These are phyloP conservation scores for Hura crepitans DNA, from an alignment of 441 rosid species.

Conservation along the genomic window DNA sequence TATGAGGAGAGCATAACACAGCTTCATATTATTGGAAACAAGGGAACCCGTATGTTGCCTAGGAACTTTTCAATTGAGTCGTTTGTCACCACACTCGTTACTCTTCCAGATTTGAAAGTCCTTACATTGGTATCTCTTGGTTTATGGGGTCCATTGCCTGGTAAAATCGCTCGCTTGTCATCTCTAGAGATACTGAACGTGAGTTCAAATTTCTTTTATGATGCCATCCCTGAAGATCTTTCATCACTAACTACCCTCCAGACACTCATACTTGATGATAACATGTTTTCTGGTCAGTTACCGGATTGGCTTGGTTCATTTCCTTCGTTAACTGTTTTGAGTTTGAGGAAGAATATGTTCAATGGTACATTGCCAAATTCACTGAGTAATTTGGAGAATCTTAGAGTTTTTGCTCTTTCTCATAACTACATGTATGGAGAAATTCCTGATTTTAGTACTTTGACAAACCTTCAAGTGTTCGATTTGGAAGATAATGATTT, in stretches of 20 bases:
- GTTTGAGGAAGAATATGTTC: conserved; percentile 62
- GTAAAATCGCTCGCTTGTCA: conserved; percentile 56
- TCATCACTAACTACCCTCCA: conserved; percentile 58
- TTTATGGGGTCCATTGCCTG: conserved; percentile 83
- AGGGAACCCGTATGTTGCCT: conserved; percentile 46
- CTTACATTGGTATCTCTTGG: conserved; percentile 80
- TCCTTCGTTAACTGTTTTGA: conserved; percentile 59
- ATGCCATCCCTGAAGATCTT: conserved; percentile 59
- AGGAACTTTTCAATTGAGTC: conserved; percentile 72
- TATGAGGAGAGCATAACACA: conserved; percentile 77
- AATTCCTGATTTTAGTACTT: conserved; percentile 62
- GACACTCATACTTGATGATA: conserved; percentile 75
- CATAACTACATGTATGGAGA: conserved; percentile 63
- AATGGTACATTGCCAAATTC: conserved; percentile 73
- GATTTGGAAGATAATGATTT: conserved; percentile 80
- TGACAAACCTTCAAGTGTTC: conserved; percentile 82
- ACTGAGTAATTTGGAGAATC: conserved; percentile 53
- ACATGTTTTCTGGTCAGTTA: conserved; percentile 62
- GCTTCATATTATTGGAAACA: conserved; percentile 67
- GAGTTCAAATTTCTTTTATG: conserved; percentile 73
- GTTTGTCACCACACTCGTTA: conserved; percentile 66
- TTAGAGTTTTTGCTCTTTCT: conserved; percentile 74
- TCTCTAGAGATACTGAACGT: conserved; percentile 77
- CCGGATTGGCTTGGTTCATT: conserved; percentile 63
- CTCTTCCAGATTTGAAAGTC: conserved; percentile 75